These are phyloP conservation scores for Exophiala sideris DNA, from an alignment of 2,329 filamentous ascomycete species.

Conservation along the genomic window DNA sequence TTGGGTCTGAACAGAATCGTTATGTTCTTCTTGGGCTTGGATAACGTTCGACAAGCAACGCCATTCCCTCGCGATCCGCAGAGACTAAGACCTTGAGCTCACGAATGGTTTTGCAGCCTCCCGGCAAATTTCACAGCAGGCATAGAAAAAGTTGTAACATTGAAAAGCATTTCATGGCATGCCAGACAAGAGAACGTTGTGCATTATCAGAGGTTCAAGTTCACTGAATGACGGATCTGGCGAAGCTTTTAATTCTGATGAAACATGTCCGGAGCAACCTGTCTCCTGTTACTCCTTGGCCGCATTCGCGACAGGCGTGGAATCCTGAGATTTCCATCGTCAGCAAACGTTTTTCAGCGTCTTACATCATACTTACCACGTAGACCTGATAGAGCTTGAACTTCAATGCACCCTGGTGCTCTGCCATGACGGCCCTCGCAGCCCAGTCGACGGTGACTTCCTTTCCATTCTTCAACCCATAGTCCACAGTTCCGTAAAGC, in stretches of 20 bases:
- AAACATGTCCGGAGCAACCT: neutral
- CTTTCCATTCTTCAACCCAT: conserved; percentile 51
- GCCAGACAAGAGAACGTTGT: too few species aligned
- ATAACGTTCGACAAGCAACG: conserved; percentile 60
- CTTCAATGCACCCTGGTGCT: conserved; percentile 22
- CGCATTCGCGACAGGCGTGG: conserved; percentile 1
- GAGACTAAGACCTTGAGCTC: conserved; percentile 44
- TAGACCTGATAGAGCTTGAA: conserved; percentile 33
- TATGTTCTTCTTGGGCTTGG: conserved; percentile 63
- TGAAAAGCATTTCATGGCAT: neutral
- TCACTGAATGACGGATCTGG: neutral
- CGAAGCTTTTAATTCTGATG: neutral
- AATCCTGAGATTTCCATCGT: neutral
- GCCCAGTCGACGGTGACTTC: conserved; percentile 52
- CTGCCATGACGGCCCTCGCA: conserved; percentile 35
- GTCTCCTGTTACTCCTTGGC: neutral
- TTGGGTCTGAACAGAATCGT: conserved; percentile 65
- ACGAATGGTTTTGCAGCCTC: neutral
- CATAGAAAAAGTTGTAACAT: neutral
- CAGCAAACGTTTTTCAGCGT: neutral
- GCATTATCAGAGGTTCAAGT: neutral
- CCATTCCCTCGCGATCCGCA: conserved; percentile 64
- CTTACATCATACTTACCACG: conserved; percentile 16
- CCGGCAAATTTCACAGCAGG: neutral
- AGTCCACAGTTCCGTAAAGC: conserved; percentile 53